Percentiles rank a stretch among this genome's conserved stretches.
phyloP scores from a whole-genome alignment of 2,329 filamentous ascomycete species.

The Leptographium wingfieldii region DNA sequence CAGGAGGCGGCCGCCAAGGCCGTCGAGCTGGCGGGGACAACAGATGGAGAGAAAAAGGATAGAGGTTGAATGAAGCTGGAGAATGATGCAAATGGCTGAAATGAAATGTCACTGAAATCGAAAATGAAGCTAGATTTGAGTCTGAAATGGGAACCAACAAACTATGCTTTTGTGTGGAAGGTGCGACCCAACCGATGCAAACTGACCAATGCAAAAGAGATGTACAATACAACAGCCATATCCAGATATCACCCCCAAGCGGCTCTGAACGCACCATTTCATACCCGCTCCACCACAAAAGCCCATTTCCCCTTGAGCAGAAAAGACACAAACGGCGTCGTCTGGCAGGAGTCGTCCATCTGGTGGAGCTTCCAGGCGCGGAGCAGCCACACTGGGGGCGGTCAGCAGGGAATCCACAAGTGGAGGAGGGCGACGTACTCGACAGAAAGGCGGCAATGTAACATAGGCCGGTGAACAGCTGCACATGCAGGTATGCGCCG shows the following conservation, averaged over 20 bases:
- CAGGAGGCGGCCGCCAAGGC: constrained; percentile 58
- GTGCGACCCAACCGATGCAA: background rate
- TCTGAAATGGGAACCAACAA: background rate
- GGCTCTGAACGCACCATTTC: background rate
- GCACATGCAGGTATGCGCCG: constrained; percentile 36
- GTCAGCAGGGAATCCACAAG: background rate
- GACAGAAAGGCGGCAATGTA: constrained; percentile 42
- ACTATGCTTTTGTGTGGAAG: background rate
- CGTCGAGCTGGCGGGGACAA: constrained; percentile 34
- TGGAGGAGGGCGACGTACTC: constrained; percentile 16
- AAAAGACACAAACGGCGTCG: constrained; percentile 5
- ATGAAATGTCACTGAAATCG: background rate
- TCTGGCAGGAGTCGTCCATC: constrained; percentile 12
- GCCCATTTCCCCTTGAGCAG: constrained; percentile 12
- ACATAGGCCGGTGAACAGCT: constrained; percentile 49
- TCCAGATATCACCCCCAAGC: background rate
- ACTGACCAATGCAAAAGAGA: background rate
- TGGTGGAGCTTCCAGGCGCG: constrained; percentile 31
- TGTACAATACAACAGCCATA: too few species aligned
- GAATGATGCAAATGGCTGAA: background rate
- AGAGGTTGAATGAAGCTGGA: background rate
- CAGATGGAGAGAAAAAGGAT: background rate
- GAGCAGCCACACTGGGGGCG: constrained; percentile 24
- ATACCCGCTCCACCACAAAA: constrained; percentile 4
- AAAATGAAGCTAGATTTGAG: background rate